Base-by-base conservation (phyloP, 768 basidiomycete genomes). In the Mycena alexandri region DNA sequence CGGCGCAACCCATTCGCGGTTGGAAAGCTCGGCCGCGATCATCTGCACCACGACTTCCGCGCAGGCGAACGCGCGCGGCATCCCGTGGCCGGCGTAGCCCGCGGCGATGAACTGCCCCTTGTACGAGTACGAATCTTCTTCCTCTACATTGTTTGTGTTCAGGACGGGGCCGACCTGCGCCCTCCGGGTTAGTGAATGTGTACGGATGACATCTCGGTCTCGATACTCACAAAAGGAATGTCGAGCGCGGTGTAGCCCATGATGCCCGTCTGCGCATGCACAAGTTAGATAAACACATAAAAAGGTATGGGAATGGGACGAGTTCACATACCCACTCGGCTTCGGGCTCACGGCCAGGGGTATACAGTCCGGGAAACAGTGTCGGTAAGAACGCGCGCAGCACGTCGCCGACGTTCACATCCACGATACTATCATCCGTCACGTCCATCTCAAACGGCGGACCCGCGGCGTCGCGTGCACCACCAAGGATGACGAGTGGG, bases 401-500 rank as follows among this genome's bases (percentile, higher is more conserved):
- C 3, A 77, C 79, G 43, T 75, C 72, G 1, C 89, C 84, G 2
- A 91, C 85, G 0, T 65, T 65, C 0, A 78, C 72, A 68, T 89
- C 85, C 12, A 91, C 69, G 0, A 64, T 76, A 11, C 86, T 81
- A 72, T 95, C 94, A 70, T 94, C 89, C 21, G 85, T 76, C 12
- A 75, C 79, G 43, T 85, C 85, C 29, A 77, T 74, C 77, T 92
- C 91, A 63, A 83, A 86, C 16, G 63, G 69, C 0, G 83, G 83
- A 11, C 74, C 80, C 8, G 81, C 75, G 0, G 74, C 73, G 51
- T 86, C 84, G 19, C 93, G 81, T 11, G 81, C 89, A 12, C 93
- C 94, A 8, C 94, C 94, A 0, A 96, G 77, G 50, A 95, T 89
- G 48, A 95, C 79, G n/a, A 93, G 76, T 0, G 92, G 91, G 6